phyloP scores from a whole-genome alignment of 2,329 filamentous ascomycete species.

The Aspergillus arachidicola region DNA sequence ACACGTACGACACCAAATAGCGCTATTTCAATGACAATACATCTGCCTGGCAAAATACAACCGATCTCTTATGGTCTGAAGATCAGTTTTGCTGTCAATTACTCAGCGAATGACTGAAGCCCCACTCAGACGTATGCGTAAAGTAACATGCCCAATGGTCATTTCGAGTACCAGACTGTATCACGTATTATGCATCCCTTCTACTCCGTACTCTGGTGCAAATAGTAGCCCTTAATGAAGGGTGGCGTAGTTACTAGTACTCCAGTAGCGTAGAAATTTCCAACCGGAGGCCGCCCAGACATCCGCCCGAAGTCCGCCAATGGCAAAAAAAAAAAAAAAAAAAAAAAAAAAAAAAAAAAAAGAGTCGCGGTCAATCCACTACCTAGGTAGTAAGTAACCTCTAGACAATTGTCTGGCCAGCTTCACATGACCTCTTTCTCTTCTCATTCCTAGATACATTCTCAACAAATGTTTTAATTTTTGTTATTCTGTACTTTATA shows the following conservation, averaged over 20 bases:
- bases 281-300: constrained; percentile 10
- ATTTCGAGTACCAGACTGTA: not conserved
- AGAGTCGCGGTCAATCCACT: not conserved
- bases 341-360: not conserved
- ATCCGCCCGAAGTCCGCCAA: constrained; percentile 13
- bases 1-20: not conserved
- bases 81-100: not conserved
- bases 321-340: constrained; percentile 4
- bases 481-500: not conserved
- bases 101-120: not conserved
- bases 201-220: not conserved
- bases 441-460: not conserved
- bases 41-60: not conserved
- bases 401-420: not conserved
- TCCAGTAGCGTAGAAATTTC: constrained; percentile 5
- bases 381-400: not conserved
- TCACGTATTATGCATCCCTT: not conserved
- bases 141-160: not conserved
- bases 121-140: not conserved
- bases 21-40: not conserved
- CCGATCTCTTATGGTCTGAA: not conserved
- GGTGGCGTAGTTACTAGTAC: not conserved
- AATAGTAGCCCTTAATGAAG: not conserved
- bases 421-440: constrained; percentile 5
- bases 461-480: not conserved